Percentiles rank a stretch among this genome's conserved stretches.
Conservation (phyloP, 257 asterid species). For the Jasminum sambac region DNA sequence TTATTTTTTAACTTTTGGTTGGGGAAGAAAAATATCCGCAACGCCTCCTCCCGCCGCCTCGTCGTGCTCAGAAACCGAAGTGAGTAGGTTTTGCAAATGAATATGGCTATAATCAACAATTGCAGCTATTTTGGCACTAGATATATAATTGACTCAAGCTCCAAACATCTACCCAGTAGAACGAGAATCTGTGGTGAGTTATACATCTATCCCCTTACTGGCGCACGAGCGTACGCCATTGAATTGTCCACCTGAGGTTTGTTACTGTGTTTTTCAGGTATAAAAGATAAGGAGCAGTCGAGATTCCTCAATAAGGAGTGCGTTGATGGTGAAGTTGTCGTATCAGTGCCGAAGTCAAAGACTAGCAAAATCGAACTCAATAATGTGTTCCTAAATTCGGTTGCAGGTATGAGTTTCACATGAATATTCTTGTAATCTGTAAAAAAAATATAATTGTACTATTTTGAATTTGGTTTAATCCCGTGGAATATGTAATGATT, state of each 20-base stretch:
- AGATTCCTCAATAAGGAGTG: constrained; percentile 24
- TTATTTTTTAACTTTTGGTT: too few species aligned
- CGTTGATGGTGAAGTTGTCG: constrained; percentile 25
- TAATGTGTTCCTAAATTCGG: constrained; percentile 31
- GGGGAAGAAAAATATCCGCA: too few species aligned
- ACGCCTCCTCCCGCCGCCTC: too few species aligned
- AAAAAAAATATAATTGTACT: not conserved
- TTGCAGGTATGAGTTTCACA: constrained; percentile 32
- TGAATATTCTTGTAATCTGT: not conserved
- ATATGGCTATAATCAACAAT: constrained; percentile 31
- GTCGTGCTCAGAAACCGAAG: too few species aligned
- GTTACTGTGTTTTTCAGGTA: constrained; percentile 19
- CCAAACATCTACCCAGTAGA: constrained; percentile 26
- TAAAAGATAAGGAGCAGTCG: constrained; percentile 25
- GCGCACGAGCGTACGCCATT: not conserved
- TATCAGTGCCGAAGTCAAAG: constrained; percentile 33
- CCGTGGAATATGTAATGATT: not conserved
- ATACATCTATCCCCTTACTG: not conserved
- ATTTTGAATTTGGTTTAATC: not conserved
- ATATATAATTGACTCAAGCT: constrained; percentile 25
- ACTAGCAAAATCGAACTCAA: constrained; percentile 33
- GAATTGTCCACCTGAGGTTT: not conserved
- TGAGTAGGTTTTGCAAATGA: not conserved
- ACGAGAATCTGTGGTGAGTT: constrained; percentile 27
- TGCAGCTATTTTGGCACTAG: constrained; percentile 27